Conservation (phyloP, 202 grass and related monocot species). For the Setaria italica region DNA sequence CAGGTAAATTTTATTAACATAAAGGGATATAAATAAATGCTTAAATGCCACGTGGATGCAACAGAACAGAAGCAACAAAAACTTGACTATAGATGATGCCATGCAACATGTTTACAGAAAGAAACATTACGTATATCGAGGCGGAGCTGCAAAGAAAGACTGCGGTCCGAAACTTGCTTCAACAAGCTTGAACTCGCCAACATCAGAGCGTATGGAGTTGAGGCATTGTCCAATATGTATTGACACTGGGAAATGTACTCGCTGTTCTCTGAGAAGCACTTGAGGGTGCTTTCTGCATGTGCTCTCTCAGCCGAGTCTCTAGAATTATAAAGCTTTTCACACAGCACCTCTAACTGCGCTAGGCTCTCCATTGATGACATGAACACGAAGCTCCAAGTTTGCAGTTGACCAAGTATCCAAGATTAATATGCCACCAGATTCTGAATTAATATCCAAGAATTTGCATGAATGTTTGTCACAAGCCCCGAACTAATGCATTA, state of each 20-base stretch:
- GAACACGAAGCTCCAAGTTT: slow-evolving; percentile 60
- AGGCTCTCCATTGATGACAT: slow-evolving; percentile 92
- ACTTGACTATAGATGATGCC: slow-evolving; percentile 38
- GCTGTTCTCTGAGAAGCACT: slow-evolving; percentile 99
- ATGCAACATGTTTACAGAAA: slow-evolving; percentile 52
- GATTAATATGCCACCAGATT: slow-evolving; percentile 70
- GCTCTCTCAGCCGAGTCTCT: slow-evolving; percentile 94
- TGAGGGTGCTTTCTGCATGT: slow-evolving; percentile 93
- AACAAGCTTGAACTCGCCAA: slow-evolving; percentile 98
- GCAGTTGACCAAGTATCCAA: slow-evolving; percentile 71
- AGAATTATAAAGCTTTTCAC: slow-evolving; percentile 99
- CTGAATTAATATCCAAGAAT: slow-evolving; percentile 79
- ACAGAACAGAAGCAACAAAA: slow-evolving; percentile 42
- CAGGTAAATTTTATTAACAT: slow-evolving; percentile 16
- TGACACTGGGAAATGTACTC: slow-evolving; percentile 99
- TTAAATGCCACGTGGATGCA: slow-evolving; percentile 36
- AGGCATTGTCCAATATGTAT: slow-evolving; percentile 99
- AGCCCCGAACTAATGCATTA: slow-evolving; percentile 57
- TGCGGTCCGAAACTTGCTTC: slow-evolving; percentile 95
- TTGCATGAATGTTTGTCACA: slow-evolving; percentile 74
- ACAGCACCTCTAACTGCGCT: slow-evolving; percentile 97
- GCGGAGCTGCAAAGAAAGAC: slow-evolving; percentile 83
- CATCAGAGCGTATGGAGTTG: slow-evolving; percentile 98
- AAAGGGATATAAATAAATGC: slow-evolving; percentile 26
- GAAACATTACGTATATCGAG: slow-evolving; percentile 99